A percentile compares a stretch with the other conserved stretches of the same genome.
Evolutionary conservation across 352 stramenopile species (phyloP).

Genomic region (Globisporangium apiculatum): DNA sequence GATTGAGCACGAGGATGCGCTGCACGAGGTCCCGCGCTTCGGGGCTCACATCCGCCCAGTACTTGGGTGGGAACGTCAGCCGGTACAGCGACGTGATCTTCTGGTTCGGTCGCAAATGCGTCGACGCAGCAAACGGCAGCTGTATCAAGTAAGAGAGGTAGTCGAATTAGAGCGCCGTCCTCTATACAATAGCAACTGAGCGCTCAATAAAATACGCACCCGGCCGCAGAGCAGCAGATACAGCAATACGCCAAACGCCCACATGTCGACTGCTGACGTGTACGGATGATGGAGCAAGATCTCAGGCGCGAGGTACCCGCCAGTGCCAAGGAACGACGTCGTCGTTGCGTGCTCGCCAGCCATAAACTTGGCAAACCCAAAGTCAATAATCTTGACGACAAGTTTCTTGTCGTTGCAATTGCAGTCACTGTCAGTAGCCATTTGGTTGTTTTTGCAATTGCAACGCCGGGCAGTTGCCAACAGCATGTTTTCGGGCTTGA

Average conservation of each 20-base stretch:
- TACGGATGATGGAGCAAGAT: conserved; percentile 96
- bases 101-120: conserved; percentile 48
- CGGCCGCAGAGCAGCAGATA: conserved; percentile 96
- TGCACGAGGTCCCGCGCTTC: conserved; percentile 51
- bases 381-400: conserved; percentile 98
- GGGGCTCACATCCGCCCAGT: conserved; percentile 60
- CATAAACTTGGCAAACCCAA: conserved; percentile 94
- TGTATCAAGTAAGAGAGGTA: conserved; percentile 4
- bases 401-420: conserved; percentile 12
- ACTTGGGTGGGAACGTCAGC: conserved; percentile 66
- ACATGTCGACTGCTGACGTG: conserved; percentile 93
- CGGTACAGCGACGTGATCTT: conserved; percentile 57
- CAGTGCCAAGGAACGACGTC: conserved; percentile 71
- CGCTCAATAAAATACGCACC: conserved; percentile 28
- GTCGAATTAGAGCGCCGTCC: background rate
- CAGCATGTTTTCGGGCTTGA: conserved; percentile 78
- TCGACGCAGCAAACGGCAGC: conserved; percentile 61
- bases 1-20: conserved; percentile 56
- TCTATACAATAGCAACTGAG: background rate
- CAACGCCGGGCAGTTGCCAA: conserved; percentile 16
- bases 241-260: conserved; percentile 95
- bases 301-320: conserved; percentile 96
- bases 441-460: background rate
- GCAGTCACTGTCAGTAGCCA: conserved; percentile 1
- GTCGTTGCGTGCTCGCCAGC: conserved; percentile 40